phyloP scores from a whole-genome alignment of 345 rosid genomes.

The Anastatica hierochuntica region DNA sequence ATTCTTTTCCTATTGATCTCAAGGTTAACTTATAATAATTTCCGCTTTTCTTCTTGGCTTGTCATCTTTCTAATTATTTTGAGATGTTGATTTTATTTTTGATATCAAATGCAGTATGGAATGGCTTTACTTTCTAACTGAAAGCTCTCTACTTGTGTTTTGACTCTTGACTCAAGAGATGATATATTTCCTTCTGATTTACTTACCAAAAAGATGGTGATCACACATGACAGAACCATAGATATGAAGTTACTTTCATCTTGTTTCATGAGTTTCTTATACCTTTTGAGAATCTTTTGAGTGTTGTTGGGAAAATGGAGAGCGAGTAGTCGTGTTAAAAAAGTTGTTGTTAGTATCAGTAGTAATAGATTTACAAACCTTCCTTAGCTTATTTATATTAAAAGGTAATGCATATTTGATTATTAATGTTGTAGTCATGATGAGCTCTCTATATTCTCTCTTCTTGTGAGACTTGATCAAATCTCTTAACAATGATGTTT shows the following conservation, averaged over 20 bases:
- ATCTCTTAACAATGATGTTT: not conserved
- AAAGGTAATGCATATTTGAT: too few relatives aligned
- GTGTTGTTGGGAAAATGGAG: not conserved
- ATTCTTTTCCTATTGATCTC: conserved; percentile 8
- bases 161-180: conserved; percentile 51
- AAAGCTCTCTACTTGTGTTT: conserved; percentile 40
- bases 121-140: conserved; percentile 28
- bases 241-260: conserved; percentile 28
- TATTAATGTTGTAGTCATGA: too few relatives aligned
- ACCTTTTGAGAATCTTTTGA: not conserved
- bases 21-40: not conserved
- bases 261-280: too few relatives aligned
- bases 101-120: conserved; percentile 31
- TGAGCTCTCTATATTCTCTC: not conserved
- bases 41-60: not conserved
- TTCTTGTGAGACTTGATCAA: not conserved
- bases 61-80: not conserved
- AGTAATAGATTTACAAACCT: too few relatives aligned
- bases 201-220: conserved; percentile 34
- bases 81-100: not conserved
- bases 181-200: conserved; percentile 55
- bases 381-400: too few relatives aligned
- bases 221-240: conserved; percentile 44
- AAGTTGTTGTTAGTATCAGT: too few relatives aligned
- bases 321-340: not conserved